Base-by-base conservation (phyloP, 371 early-diverging fungal genomes). In the Entomophthora muscae region DNA sequence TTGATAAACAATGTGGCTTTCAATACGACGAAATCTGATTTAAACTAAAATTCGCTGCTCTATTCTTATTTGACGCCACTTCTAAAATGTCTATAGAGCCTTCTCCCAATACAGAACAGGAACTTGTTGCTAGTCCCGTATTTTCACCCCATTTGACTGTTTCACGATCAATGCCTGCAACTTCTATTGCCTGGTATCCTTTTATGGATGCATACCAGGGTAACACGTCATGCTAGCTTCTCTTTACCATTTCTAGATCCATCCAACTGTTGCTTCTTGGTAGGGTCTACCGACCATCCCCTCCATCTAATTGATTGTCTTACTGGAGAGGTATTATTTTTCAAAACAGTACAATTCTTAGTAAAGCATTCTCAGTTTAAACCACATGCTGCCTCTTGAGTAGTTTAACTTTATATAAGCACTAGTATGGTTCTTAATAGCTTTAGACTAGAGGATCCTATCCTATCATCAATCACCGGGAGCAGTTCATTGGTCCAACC, bases 401-500 rank as follows among this genome's bases (percentile, higher is more conserved):
- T n/a, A n/a, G n/a, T n/a, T n/a, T n/a, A n/a, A n/a, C n/a, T n/a
- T n/a, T n/a, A n/a, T n/a, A n/a, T n/a, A n/a, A n/a, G n/a, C n/a
- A n/a, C n/a, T n/a, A n/a, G n/a, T n/a, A n/a, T n/a, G n/a, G n/a
- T n/a, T n/a, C n/a, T n/a, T n/a, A n/a, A n/a, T n/a, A n/a, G n/a
- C n/a, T 65, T 29, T 63, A 81, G 79, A 29, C 77, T 0, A 68
- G 82, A 13, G 75, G 79, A 31, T 82, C 82, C 2, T 86, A 84
- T 65, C 67, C 75, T 17, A 75, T 78, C 0, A 73, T 80, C 30
- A 83, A 86, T 64, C 84, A 83, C 60, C 73, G 79, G 3, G 86
- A 86, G 53, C 73, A 78, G 26, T 76, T 82, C 57, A 67, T 80
- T 24, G 85, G 83, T 0, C 84, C 86, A 0, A 83, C 73, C 57